Evolutionary conservation across 2,329 filamentous ascomycete genomes (phyloP).

Genomic region (Emydomyces testavorans): DNA sequence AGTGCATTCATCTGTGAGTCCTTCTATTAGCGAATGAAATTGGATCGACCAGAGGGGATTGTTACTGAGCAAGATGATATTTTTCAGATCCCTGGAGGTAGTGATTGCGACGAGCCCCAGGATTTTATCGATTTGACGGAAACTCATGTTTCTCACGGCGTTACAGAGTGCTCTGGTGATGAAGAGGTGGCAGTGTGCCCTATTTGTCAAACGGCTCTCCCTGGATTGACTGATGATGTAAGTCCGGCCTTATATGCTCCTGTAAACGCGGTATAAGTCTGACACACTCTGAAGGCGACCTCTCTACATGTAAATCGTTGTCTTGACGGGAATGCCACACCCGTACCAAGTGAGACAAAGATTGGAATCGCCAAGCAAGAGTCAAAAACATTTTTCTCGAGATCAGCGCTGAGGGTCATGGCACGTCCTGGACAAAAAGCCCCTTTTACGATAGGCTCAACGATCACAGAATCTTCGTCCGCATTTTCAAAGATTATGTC

Average conservation of each 20-base stretch:
- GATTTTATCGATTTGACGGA: constrained; percentile 15
- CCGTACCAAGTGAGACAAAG: constrained; percentile 29
- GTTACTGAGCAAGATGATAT: constrained; percentile 25
- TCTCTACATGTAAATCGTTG: constrained; percentile 85
- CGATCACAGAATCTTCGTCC: constrained; percentile 41
- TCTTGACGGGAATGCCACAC: constrained; percentile 66
- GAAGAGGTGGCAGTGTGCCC: constrained; percentile 49
- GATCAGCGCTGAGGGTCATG: constrained; percentile 56
- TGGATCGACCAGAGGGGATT: not conserved
- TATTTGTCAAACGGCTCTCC: constrained; percentile 59
- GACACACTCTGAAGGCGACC: constrained; percentile 46
- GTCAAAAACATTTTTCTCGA: constrained; percentile 32
- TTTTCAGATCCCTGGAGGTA: constrained; percentile 16
- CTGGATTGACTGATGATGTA: constrained; percentile 42
- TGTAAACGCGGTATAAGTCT: not conserved
- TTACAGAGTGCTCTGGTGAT: not conserved
- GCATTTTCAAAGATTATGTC: constrained; percentile 94
- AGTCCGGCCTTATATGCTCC: constrained; percentile 12
- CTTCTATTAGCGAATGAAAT: not conserved
- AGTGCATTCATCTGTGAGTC: no score
- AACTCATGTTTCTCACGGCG: not conserved
- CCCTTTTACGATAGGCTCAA: constrained; percentile 50
- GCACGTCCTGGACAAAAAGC: constrained; percentile 70
- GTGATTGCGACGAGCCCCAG: constrained; percentile 29
- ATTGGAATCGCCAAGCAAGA: constrained; percentile 17